Evolutionary conservation across 2,329 filamentous ascomycete genomes (phyloP).

Genomic region (Monosporascus sp.): DNA sequence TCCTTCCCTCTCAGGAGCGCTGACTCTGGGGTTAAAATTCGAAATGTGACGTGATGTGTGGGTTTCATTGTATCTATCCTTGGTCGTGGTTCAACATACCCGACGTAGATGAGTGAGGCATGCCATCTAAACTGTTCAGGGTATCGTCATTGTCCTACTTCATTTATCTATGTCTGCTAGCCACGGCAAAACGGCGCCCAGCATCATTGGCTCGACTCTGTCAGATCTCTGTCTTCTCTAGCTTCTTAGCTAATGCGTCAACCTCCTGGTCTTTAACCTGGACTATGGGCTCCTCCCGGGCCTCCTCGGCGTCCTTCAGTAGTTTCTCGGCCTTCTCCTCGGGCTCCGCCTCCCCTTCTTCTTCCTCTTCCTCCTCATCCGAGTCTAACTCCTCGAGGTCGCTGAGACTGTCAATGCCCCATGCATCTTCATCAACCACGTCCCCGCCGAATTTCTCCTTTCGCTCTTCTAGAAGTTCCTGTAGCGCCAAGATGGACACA

Average conservation of each 20-base stretch:
- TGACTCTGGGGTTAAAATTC: no score
- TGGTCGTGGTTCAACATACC: no score
- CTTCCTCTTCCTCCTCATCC: constrained; percentile 63
- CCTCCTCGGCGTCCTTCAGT: constrained; percentile 63
- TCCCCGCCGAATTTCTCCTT: constrained; percentile 68
- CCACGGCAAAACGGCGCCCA: not conserved
- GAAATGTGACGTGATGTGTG: no score
- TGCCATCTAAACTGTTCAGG: no score
- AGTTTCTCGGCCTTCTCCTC: constrained; percentile 65
- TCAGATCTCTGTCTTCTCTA: constrained; percentile 65
- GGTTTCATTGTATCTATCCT: no score
- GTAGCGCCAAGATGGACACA: constrained; percentile 60
- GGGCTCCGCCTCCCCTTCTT: constrained; percentile 52
- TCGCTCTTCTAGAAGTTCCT: constrained; percentile 66
- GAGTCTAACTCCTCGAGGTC: constrained; percentile 75
- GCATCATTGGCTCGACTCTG: not conserved
- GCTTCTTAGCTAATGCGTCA: constrained; percentile 68
- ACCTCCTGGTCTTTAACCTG: constrained; percentile 71
- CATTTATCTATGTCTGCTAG: not conserved
- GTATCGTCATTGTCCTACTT: not conserved
- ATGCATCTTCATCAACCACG: constrained; percentile 67
- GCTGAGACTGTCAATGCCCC: constrained; percentile 80
- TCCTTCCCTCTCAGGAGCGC: no score
- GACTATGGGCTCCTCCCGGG: constrained; percentile 67
- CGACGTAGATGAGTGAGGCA: no score